Percentiles rank a stretch among this genome's conserved stretches.
These are phyloP conservation scores for Puccinia triticina DNA, from an alignment of 1,284 basidiomycete genomes.

Conservation along the genomic window DNA sequence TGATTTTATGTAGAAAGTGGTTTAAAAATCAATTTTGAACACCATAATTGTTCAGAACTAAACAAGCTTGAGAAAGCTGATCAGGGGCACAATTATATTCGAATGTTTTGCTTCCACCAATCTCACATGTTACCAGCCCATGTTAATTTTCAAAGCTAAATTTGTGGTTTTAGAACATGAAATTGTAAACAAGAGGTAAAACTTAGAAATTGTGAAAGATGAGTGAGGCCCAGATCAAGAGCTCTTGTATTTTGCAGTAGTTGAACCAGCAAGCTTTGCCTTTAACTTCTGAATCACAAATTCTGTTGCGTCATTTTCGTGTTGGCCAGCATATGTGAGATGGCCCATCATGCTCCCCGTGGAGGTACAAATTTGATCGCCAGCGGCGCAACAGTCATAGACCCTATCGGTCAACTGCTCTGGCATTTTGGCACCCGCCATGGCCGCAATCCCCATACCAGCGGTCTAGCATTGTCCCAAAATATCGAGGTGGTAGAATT, in stretches of 20 bases:
- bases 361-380: constrained; percentile 33
- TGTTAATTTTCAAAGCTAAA: background rate
- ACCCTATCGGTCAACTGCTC: background rate
- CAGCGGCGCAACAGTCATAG: constrained; percentile 28
- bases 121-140: background rate
- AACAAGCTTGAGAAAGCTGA: too few species aligned
- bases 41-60: too few species aligned
- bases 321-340: constrained; percentile 9
- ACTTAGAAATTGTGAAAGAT: background rate
- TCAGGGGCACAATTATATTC: too few species aligned
- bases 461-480: background rate
- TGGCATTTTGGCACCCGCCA: constrained; percentile 11
- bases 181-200: background rate
- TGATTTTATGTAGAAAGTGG: too few species aligned
- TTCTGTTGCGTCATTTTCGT: background rate
- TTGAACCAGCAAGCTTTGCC: background rate
- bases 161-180: background rate
- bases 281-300: constrained; percentile 35
- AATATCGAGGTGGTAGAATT: background rate
- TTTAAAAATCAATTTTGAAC: too few species aligned
- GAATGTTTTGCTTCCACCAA: background rate
- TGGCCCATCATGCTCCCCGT: constrained; percentile 1
- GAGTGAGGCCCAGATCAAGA: background rate
- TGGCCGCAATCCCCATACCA: constrained; percentile 13
- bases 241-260: background rate